Evolutionary conservation across 306 rosid genomes (phyloP), one percentile per base, ranked within the genome.

Genomic region (Dryas alaskensis): DNA sequence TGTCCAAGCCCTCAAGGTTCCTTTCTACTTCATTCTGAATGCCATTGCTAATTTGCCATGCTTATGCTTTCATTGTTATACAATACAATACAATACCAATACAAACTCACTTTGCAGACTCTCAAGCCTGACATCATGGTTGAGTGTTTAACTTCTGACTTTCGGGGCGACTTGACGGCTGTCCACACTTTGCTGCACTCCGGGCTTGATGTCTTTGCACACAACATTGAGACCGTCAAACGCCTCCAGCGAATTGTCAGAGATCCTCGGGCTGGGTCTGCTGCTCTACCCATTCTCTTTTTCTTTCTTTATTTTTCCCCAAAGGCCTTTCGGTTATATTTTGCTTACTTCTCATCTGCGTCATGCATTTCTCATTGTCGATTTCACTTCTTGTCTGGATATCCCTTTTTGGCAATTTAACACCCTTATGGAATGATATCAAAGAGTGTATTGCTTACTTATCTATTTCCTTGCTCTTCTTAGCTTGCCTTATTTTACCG

Each of bases 201-300:
- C 14, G 97, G 96, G 60, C 87, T 94, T 82, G 98, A 94, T 78
- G 98, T 91, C 55, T 94, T 94, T 87, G 97, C 98, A 25, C 98
- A 94, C 84, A 94, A 94, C 73, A 59, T 91, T 72, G 98, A 94
- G 84, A 94, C 98, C 40, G 98, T 94, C 61, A 94, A 89, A 84
- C 89, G 96, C 61, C 98, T 94, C 47, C 98, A 94, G 73, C 80
- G 97, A 79, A 86, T 94, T 79, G 98, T 94, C 43, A 86, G 98
- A 81, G 98, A 94, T 80, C 97, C 98, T 51, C 89, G 96, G 70
- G 98, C 98, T 60, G 98, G 97, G 98, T 93, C 69, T 86, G 92
- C 65, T 70, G 44, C 79, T 72, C 39, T 69, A 39, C 68, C 31
- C 5, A 14, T 65, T 31, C 16, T 65, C 6, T 57, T 44, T 65